Percentiles rank a stretch among this genome's conserved stretches.
These are phyloP conservation scores for Didymella segeticola DNA, from an alignment of 2,329 filamentous ascomycete genomes.

Conservation along the genomic window DNA sequence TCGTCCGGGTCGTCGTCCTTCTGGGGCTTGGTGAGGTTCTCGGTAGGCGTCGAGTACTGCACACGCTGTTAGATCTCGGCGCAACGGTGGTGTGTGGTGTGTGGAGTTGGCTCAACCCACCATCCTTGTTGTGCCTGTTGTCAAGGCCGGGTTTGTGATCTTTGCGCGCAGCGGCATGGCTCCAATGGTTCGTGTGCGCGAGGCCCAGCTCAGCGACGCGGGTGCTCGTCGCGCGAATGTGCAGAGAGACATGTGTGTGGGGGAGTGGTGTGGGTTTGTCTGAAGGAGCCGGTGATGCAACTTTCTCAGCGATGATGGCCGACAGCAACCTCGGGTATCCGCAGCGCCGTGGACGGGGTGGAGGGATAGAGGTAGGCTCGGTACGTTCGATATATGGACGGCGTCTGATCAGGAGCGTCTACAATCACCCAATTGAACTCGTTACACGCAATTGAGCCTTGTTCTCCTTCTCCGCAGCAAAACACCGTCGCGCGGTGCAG, in stretches of 20 bases:
- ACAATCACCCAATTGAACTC: not conserved
- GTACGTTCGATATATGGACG: not conserved
- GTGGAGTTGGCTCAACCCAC: conserved; percentile 47
- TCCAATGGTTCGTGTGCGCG: conserved; percentile 35
- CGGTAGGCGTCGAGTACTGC: conserved; percentile 46
- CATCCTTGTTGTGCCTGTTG: conserved; percentile 59
- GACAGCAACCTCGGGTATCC: conserved; percentile 50
- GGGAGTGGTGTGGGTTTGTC: conserved; percentile 9
- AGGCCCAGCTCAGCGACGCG: conserved; percentile 49
- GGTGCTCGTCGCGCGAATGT: conserved; percentile 49
- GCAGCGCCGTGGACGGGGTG: conserved; percentile 13
- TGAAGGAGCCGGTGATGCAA: conserved; percentile 39
- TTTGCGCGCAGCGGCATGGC: conserved; percentile 84
- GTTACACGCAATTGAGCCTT: not conserved
- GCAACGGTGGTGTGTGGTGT: not conserved
- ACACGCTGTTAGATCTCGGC: conserved; percentile 26
- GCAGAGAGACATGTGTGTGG: conserved; percentile 57
- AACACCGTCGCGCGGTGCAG: no score
- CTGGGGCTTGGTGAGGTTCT: conserved; percentile 58
- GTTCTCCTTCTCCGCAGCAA: conserved; percentile 13
- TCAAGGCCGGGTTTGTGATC: conserved; percentile 65
- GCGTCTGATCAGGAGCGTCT: conserved; percentile 1
- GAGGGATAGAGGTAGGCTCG: conserved; percentile 5
- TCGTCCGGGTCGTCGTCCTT: conserved; percentile 80
- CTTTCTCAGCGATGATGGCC: conserved; percentile 35